Evolutionary conservation across 192 early-diverging fungal genomes (phyloP).

Genomic region (Coemansia umbellata): DNA sequence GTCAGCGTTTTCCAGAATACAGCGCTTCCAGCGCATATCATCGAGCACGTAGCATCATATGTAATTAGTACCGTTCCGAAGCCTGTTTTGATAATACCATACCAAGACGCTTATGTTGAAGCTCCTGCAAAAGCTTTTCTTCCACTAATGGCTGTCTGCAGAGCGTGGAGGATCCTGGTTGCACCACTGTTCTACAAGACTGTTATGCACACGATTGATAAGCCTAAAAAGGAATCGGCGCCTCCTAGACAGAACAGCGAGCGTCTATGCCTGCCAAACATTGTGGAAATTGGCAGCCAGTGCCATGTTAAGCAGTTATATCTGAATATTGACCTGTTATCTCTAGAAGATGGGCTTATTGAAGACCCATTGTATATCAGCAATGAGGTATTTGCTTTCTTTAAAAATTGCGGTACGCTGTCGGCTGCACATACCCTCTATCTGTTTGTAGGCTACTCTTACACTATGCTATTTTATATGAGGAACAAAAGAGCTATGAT

Average conservation of each 20-base stretch:
- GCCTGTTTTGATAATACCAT: background rate
- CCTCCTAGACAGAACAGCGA: background rate
- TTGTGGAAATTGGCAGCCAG: constrained; percentile 6
- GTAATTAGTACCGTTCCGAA: background rate
- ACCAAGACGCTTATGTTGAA: background rate
- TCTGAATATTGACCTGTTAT: constrained; percentile 2
- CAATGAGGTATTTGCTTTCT: background rate
- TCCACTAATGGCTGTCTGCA: constrained; percentile 9
- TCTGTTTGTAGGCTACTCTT: background rate
- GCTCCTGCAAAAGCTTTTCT: background rate
- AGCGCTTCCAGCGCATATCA: background rate
- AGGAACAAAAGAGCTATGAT: background rate
- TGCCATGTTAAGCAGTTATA: constrained; percentile 7
- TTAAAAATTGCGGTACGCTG: background rate
- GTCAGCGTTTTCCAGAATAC: background rate
- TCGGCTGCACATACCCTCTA: constrained; percentile 1
- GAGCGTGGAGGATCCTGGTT: constrained; percentile 9
- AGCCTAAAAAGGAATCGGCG: background rate
- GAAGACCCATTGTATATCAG: background rate
- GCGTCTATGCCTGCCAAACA: background rate
- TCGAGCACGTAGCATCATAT: background rate
- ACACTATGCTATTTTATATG: background rate
- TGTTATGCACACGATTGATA: too few relatives aligned
- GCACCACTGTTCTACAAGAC: constrained; percentile 17
- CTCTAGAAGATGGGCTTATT: background rate